Evolutionary conservation across 257 asterid species (phyloP).

Genomic region (Solanum peruvianum): DNA sequence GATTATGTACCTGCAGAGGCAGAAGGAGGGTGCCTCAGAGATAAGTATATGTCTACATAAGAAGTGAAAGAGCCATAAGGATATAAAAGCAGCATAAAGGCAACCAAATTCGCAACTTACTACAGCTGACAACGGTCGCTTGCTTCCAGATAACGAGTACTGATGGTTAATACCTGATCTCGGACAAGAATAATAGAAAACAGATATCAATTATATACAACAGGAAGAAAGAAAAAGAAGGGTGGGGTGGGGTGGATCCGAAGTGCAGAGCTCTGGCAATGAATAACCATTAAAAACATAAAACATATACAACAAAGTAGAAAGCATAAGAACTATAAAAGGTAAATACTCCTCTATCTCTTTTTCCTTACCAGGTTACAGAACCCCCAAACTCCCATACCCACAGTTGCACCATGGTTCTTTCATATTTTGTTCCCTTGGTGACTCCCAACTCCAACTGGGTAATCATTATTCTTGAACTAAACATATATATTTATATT

Average conservation of each 20-base stretch:
- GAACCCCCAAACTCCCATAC: neutral
- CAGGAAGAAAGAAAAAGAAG: neutral
- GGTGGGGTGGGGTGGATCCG: neutral
- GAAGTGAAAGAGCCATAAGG: neutral
- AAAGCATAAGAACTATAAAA: neutral
- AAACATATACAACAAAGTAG: neutral
- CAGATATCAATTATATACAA: neutral
- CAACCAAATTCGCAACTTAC: constrained; percentile 11
- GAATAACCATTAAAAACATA: neutral
- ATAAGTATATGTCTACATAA: neutral
- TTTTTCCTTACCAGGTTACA: neutral
- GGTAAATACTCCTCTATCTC: neutral
- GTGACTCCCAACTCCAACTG: neutral
- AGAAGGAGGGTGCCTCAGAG: neutral
- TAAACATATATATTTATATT: neutral
- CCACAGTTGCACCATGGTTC: neutral
- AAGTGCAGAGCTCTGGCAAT: neutral
- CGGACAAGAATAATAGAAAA: neutral
- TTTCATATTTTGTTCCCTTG: neutral
- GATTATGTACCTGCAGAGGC: constrained; percentile 29
- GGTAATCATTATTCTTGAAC: neutral
- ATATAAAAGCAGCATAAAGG: neutral
- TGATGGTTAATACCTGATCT: constrained; percentile 12
- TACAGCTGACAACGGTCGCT: constrained; percentile 31
- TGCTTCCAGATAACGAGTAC: constrained; percentile 26